phyloP scores from a whole-genome alignment of 176 grass and related monocot genomes.

The Bolboschoenus planiculmis region DNA sequence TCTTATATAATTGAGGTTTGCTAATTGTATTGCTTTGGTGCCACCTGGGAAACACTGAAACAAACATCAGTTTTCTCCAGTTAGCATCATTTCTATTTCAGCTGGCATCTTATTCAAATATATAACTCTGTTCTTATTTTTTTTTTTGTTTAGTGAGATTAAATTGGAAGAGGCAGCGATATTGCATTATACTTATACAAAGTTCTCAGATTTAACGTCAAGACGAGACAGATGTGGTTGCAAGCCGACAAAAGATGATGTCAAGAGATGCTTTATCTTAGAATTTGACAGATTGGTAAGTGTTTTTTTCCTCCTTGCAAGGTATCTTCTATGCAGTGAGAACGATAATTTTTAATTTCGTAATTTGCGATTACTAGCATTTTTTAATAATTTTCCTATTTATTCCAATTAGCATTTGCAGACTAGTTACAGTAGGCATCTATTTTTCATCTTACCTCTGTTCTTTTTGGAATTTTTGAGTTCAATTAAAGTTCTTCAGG shows the following conservation, averaged over 20 bases:
- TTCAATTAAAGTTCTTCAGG: neutral
- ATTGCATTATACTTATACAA: conserved; percentile 92
- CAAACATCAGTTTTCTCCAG: neutral
- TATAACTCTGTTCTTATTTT: neutral
- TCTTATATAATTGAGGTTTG: neutral
- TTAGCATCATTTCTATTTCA: neutral
- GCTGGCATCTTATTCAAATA: neutral
- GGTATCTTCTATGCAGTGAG: neutral
- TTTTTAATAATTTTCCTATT: neutral
- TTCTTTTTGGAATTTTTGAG: neutral
- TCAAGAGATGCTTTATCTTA: conserved; percentile 94
- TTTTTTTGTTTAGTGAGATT: conserved; percentile 60
- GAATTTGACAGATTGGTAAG: conserved; percentile 92
- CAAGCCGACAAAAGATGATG: conserved; percentile 96
- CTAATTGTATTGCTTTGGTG: neutral
- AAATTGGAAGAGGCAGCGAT: conserved; percentile 96
- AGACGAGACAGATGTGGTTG: conserved; percentile 91
- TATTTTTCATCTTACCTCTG: neutral
- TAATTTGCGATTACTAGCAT: neutral
- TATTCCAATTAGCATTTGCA: neutral
- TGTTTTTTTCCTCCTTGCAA: conserved; percentile 9
- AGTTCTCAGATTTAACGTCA: conserved; percentile 89
- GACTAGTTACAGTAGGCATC: neutral
- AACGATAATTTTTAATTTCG: neutral
- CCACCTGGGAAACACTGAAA: neutral